phyloP scores from a whole-genome alignment of 371 early-diverging fungal species.

The Apophysomyces sp. region DNA sequence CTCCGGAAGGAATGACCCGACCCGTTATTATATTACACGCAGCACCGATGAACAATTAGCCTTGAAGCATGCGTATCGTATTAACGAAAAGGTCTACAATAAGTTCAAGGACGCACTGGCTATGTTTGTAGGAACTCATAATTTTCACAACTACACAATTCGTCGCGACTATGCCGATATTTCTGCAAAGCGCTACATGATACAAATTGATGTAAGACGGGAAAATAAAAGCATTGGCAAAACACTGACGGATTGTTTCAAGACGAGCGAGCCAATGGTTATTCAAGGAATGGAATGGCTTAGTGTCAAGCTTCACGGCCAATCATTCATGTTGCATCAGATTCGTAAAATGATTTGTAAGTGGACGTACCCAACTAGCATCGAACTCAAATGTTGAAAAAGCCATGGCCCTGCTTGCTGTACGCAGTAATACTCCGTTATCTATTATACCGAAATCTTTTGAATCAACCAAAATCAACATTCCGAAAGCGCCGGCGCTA shows the following conservation, averaged over 20 bases:
- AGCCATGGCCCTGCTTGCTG: conserved; percentile 79
- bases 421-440: conserved; percentile 72
- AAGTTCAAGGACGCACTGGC: conserved; percentile 69
- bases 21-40: conserved; percentile 28
- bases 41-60: conserved; percentile 51
- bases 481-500: conserved; percentile 98
- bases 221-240: background rate
- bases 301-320: conserved; percentile 91
- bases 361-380: background rate
- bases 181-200: conserved; percentile 79
- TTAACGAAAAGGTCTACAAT: conserved; percentile 46
- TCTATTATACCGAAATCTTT: conserved; percentile 67
- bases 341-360: conserved; percentile 99
- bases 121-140: conserved; percentile 88
- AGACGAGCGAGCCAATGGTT: conserved; percentile 76
- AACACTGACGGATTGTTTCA: background rate
- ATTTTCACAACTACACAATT: conserved; percentile 97
- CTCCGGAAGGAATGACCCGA: conserved; percentile 29
- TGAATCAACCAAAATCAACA: conserved; percentile 71
- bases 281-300: conserved; percentile 89
- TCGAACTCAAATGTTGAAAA: conserved; percentile 1
- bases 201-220: conserved; percentile 61
- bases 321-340: conserved; percentile 99
- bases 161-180: conserved; percentile 73
- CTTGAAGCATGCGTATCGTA: conserved; percentile 60